Evolutionary conservation across 805 yeast species (phyloP), one percentile per base, ranked within the genome.

Genomic region (Zygotorulaspora florentina): DNA sequence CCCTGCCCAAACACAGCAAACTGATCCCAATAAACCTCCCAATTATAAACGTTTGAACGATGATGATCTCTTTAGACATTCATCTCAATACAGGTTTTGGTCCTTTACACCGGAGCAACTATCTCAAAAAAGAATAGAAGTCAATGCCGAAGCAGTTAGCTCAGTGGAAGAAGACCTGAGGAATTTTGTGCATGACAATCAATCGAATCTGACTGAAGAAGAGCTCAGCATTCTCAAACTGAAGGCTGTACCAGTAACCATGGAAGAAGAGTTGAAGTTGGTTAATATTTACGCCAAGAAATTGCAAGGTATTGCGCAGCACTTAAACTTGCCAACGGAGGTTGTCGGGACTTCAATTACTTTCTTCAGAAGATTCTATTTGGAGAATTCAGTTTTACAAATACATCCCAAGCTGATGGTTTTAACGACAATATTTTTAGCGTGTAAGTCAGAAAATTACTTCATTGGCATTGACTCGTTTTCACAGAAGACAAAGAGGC

Each of bases 371-470:
- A 80, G 83, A 60, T 93, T 93, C 64, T 93, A 83, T 63, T 70
- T 93, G 31, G 74, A 75, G 18, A 81, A 89, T 62, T 82, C 91
- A 23, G 91, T 86, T 23, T 82, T 89, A 88, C 89, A 88, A 53
- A 79, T 77, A 57, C 93, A 87, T 57, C 99, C 99, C 9, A 86
- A 87, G 58, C 77, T 81, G 48, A 74, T 93, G 15, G 73, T 93
- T n/a, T 70, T 80, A 43, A 84, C 95, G 1, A 84, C 96, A 51
- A 76, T 93, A 10, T 93, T 89, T 62, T 70, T 93, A 28, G 96
- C 97, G 5, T 90, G 96, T 35, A 93, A 93, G 66, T 79, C 90
- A 13, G 99, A 93, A 59, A 91, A 93, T 67, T 83, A 80, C 63
- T 91, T 90, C 66, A 84, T 93, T 26, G 79, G 96, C 23, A 85